Percentiles rank a stretch among this genome's conserved stretches.
phyloP scores from a whole-genome alignment of 495 filamentous ascomycete species.

The Astrocystis sublimbata region DNA sequence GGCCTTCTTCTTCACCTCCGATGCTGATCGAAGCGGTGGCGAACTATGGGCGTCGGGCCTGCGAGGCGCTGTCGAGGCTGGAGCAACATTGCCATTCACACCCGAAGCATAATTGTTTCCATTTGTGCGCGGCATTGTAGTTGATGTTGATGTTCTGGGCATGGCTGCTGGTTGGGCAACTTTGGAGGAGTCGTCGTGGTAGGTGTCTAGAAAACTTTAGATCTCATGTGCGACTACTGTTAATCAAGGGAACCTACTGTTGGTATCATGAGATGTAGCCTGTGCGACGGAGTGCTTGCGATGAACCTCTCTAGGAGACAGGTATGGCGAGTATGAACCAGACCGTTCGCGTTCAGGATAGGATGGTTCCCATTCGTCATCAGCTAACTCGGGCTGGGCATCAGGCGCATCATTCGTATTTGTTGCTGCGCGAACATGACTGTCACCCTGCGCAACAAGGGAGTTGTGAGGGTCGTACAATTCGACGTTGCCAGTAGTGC shows the following conservation, averaged over 20 bases:
- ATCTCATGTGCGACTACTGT: not conserved
- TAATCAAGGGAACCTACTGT: slow-evolving; percentile 24
- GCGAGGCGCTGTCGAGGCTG: not conserved
- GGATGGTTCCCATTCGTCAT: slow-evolving; percentile 31
- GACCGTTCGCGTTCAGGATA: slow-evolving; percentile 42
- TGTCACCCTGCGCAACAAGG: slow-evolving; percentile 19
- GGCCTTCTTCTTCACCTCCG: slow-evolving; percentile 64
- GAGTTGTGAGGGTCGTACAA: slow-evolving; percentile 31
- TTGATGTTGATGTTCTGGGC: not conserved
- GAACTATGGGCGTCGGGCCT: not conserved
- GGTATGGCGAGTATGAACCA: slow-evolving; percentile 55
- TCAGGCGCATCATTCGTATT: slow-evolving; percentile 23
- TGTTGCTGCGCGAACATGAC: slow-evolving; percentile 18
- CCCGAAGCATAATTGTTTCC: not conserved
- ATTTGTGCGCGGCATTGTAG: not conserved
- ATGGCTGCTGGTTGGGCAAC: not conserved
- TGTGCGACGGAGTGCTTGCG: slow-evolving; percentile 31
- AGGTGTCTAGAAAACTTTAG: slow-evolving; percentile 22
- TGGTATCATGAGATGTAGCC: slow-evolving; percentile 17
- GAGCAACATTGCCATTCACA: not conserved
- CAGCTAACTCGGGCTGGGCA: slow-evolving; percentile 26
- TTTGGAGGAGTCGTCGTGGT: not conserved
- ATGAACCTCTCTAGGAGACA: slow-evolving; percentile 48
- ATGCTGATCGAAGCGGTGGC: slow-evolving; percentile 26
- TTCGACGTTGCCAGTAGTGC: slow-evolving; percentile 28